Conservation (phyloP, 2,329 filamentous ascomycete genomes). For the Periconia macrospinosa region DNA sequence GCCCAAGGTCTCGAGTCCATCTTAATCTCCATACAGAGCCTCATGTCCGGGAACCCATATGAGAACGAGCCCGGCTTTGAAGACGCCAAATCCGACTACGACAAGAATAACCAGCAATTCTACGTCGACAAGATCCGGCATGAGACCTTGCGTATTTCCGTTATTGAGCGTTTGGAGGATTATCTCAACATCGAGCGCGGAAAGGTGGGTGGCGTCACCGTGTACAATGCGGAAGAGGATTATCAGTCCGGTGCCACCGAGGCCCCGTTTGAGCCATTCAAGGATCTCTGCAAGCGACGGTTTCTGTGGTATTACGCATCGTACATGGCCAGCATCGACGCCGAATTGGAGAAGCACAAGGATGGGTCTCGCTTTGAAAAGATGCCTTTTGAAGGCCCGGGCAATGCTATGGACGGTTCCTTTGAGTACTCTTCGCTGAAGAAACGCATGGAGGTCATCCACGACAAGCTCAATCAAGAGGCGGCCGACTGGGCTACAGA, state of each 20-base stretch:
- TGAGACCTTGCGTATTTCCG: constrained; percentile 81
- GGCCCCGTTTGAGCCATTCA: constrained; percentile 79
- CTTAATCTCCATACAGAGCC: constrained; percentile 90
- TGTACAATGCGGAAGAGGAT: constrained; percentile 55
- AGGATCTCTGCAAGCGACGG: constrained; percentile 84
- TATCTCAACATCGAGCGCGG: constrained; percentile 66
- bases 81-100: constrained; percentile 65
- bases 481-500: constrained; percentile 70
- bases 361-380: constrained; percentile 68
- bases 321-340: constrained; percentile 72
- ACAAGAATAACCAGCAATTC: constrained; percentile 72
- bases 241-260: constrained; percentile 54
- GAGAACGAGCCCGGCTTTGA: constrained; percentile 97
- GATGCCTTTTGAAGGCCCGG: constrained; percentile 82
- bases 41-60: constrained; percentile 93
- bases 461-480: constrained; percentile 71
- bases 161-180: constrained; percentile 82
- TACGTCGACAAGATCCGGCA: constrained; percentile 92
- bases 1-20: constrained; percentile 95
- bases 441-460: constrained; percentile 68
- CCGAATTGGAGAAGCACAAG: constrained; percentile 63
- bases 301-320: constrained; percentile 97
- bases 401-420: constrained; percentile 82
- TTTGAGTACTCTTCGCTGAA: constrained; percentile 81
- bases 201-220: constrained; percentile 39